Conservation (phyloP, 2,329 filamentous ascomycete species). For the Neonectria sp. region DNA sequence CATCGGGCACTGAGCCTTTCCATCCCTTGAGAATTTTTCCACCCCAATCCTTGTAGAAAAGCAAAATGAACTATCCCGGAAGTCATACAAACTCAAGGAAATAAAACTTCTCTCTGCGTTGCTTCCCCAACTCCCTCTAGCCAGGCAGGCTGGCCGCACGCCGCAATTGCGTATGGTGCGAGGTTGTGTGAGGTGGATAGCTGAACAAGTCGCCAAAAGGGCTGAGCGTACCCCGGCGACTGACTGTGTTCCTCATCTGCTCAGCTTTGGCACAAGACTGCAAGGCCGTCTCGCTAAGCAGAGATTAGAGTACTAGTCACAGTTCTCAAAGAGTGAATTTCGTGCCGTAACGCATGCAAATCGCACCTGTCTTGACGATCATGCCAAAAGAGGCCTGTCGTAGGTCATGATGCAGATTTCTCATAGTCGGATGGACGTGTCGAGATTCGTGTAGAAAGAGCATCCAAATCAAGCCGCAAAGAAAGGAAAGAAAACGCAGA, state of each 20-base stretch:
- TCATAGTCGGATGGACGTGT: conserved; percentile 22
- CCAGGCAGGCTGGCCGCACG: not conserved
- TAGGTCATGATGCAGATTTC: conserved; percentile 32
- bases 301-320: conserved; percentile 2
- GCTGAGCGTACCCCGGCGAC: conserved; percentile 1
- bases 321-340: conserved; percentile 20
- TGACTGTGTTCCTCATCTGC: not conserved
- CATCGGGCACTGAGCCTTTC: conserved; percentile 28
- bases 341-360: conserved; percentile 27
- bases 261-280: conserved; percentile 3
- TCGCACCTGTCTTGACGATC: conserved; percentile 34
- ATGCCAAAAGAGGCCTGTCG: conserved; percentile 29
- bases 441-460: conserved; percentile 30
- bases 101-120: conserved; percentile 16
- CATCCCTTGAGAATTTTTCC: conserved; percentile 34
- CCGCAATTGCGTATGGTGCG: conserved; percentile 1
- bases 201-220: conserved; percentile 15
- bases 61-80: conserved; percentile 41
- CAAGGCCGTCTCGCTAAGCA: conserved; percentile 7
- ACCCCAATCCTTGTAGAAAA: conserved; percentile 38
- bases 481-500: conserved; percentile 40
- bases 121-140: conserved; percentile 2
- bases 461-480: conserved; percentile 39
- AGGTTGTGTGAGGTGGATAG: not conserved
- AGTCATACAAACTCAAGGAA: conserved; percentile 47